Conservation (phyloP, 1,284 basidiomycete genomes). For the Apiotrichum gracile region DNA sequence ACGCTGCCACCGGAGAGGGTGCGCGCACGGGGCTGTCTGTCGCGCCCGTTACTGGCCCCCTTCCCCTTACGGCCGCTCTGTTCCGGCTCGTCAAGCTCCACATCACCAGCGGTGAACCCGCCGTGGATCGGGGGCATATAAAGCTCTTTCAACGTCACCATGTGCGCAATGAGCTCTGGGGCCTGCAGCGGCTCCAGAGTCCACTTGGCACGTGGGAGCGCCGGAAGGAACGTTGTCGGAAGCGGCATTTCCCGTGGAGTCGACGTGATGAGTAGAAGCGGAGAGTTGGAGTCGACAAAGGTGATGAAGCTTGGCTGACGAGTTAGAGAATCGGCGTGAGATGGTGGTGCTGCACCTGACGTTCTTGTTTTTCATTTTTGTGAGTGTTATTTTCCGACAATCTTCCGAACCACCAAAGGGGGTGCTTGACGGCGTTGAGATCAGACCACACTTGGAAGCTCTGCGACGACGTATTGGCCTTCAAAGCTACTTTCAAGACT, state of each 20-base stretch:
- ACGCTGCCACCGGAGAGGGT: conserved; percentile 21
- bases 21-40: conserved; percentile 11
- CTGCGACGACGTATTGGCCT: too few relatives aligned
- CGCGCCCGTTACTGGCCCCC: background rate
- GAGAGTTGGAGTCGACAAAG: background rate
- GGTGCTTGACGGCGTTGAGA: too few relatives aligned
- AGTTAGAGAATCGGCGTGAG: too few relatives aligned
- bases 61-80: background rate
- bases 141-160: conserved; percentile 32
- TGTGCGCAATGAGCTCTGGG: conserved; percentile 28
- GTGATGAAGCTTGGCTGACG: background rate
- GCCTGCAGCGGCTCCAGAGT: conserved; percentile 30
- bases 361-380: too few relatives aligned
- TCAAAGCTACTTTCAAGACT: too few relatives aligned
- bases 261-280: too few relatives aligned
- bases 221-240: conserved; percentile 35
- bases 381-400: too few relatives aligned
- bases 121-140: conserved; percentile 44
- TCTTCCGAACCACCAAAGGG: too few relatives aligned
- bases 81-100: conserved; percentile 8
- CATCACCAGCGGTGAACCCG: conserved; percentile 30
- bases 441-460: too few relatives aligned
- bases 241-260: conserved; percentile 4
- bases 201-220: conserved; percentile 30
- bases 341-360: too few relatives aligned